Base-by-base conservation (phyloP, 495 filamentous ascomycete species). In the Daldinia grandis region DNA sequence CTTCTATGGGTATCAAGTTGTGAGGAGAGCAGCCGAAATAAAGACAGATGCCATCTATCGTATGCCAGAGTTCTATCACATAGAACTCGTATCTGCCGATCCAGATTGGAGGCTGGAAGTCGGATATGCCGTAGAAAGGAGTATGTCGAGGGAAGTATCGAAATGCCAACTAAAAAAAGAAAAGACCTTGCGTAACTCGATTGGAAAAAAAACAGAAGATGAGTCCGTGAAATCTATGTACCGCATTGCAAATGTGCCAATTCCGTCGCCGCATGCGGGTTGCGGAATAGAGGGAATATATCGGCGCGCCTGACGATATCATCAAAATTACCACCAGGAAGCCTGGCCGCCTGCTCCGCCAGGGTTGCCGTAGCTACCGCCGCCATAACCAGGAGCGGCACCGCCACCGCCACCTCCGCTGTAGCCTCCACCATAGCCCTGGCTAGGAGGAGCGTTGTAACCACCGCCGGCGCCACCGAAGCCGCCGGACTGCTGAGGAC, bases 281-380 rank as follows among this genome's bases (percentile, higher is more conserved):
- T 44, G 70, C 60, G 57, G 54, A 64, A 47, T 49, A 60, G 25
- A 56, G 60, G 49, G 54, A 61, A 40, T 62, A 42, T 44, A 12
- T 35, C 15, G 64, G 70, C 69, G 14, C 40, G 27, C 44, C 28
- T 40, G 40, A 64, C 51, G 63, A 47, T 56, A 50, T 59, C 47
- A 56, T 54, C 35, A 40, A 72, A 59, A 89, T 86, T 97, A 98
- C 95, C 95, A 99, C 95, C 95, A 99, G 71, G 91, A 94, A 68
- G 89, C 92, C 79, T 92, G 91, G 72, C 91, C 91, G 64, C 89
- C 91, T 72, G 89, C 84, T 74, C 92, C 93, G 60, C 90, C 90
- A 63, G 93, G 93, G 83, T 96, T 96, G 77, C 94, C 94, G 79
- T 93, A 93, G 78, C 87, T 79, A 68, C 91, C 89, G 47, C 83